phyloP scores from a whole-genome alignment of 257 asterid genomes.

The Capsicum rhomboideum region DNA sequence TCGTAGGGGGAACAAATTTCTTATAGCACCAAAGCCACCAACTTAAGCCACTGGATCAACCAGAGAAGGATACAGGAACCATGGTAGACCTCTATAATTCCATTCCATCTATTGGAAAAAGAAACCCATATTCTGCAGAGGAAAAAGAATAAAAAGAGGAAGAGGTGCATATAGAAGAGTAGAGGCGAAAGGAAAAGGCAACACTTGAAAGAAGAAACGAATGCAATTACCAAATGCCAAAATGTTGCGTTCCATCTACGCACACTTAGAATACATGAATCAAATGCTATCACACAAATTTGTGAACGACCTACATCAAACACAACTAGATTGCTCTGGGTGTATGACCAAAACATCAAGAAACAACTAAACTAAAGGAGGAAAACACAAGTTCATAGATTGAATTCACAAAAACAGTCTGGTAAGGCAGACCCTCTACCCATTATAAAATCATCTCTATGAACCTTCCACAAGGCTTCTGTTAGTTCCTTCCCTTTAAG shows the following conservation, averaged over 20 bases:
- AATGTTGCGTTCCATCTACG: neutral
- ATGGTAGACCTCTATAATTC: neutral
- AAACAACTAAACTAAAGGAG: neutral
- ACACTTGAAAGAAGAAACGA: neutral
- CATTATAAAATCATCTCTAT: slow-evolving; percentile 78
- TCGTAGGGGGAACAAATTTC: neutral
- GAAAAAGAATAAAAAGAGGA: neutral
- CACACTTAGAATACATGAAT: neutral
- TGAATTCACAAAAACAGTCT: slow-evolving; percentile 84
- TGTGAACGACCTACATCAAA: neutral
- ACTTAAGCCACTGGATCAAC: neutral
- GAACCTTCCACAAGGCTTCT: slow-evolving; percentile 78
- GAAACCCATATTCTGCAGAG: neutral
- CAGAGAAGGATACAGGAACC: neutral
- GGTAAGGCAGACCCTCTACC: slow-evolving; percentile 91
- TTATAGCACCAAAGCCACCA: neutral
- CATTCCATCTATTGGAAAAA: neutral
- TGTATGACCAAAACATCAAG: neutral
- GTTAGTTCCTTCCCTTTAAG: slow-evolving; percentile 35
- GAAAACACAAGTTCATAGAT: slow-evolving; percentile 16
- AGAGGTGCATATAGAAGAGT: neutral
- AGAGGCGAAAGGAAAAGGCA: neutral
- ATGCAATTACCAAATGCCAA: neutral
- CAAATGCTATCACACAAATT: neutral
- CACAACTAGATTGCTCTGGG: neutral